Base-by-base conservation (phyloP, 768 basidiomycete species). In the Dendrothele bispora region DNA sequence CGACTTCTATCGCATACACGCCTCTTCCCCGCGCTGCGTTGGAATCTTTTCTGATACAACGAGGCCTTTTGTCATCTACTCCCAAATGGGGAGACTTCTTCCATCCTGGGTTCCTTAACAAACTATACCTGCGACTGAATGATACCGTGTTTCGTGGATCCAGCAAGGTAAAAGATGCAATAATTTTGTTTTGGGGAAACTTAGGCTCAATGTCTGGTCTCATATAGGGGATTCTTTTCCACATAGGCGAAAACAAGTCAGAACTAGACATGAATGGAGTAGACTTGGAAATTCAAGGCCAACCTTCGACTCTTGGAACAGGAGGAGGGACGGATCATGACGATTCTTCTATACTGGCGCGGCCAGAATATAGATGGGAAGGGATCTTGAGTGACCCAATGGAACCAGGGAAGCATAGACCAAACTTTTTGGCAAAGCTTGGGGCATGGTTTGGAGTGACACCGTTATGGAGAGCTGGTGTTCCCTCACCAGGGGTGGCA, bases 321-420 rank as follows among this genome's bases (percentile, higher is more conserved):
- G 83, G 83, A 1, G 79, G 72, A 3, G 84, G 83, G 5, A 89
- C 88, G 0, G 83, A 88, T 56, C 78, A 87, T 52, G 81, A 89
- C 56, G 79, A 82, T 50, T 64, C 70, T 1, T 70, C 69, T 35
- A 83, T 89, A 43, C 77, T 78, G 8, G 66, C 79, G 0, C 77
- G 88, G 8, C 82, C 82, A 1, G 65, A 69, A 14, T 89, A 83
- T 61, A 74, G 79, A 27, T 88, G 86, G 85, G 86, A 88, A 66
- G 83, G 78, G 11, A 74, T 86, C 15, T 66, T 86, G 24, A 73
- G 68, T 14, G 84, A 86, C 60, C 74, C 78, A 14, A 64, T 78
- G 7, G 65, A 64, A 14, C 64, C 60, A 28, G 68, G 68, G 26
- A 65, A 60, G 29, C 57, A 63, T 7, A 68, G 67, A 14, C 68